Conservation (phyloP, 192 early-diverging fungal species). For the Mortierella hygrophila region DNA sequence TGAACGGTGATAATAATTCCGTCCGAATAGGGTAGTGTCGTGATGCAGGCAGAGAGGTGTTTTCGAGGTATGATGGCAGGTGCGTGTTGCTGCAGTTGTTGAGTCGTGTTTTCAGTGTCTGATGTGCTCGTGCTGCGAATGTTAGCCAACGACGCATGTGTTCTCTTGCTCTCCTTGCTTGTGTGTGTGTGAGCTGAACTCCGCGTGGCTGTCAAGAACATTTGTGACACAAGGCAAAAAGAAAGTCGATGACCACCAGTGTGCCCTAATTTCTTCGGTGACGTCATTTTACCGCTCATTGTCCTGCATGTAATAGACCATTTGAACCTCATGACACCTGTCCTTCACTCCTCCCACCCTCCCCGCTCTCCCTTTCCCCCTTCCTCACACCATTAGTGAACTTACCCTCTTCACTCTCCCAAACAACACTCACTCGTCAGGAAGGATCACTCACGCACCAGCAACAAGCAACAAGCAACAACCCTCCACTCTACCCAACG, state of each 20-base stretch:
- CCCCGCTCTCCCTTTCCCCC: background rate
- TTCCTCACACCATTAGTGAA: background rate
- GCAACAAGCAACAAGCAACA: background rate
- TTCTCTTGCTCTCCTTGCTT: background rate
- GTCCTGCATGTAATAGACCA: no score
- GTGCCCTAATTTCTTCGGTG: background rate
- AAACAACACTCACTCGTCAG: background rate
- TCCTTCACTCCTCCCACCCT: background rate
- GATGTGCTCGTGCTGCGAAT: constrained; percentile 11
- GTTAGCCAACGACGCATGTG: constrained; percentile 23
- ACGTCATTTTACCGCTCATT: background rate
- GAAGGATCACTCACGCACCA: background rate
- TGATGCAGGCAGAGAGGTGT: background rate
- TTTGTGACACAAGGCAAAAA: background rate
- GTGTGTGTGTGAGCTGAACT: background rate
- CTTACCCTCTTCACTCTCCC: background rate
- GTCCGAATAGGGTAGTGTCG: background rate
- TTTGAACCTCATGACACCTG: background rate
- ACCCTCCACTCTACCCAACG: background rate
- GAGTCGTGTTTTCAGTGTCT: constrained; percentile 1
- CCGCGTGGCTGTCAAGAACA: background rate
- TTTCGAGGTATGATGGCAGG: no score
- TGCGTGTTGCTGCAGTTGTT: background rate
- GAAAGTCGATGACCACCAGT: background rate
- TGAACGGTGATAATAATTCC: background rate